Evolutionary conservation across 371 early-diverging fungal species (phyloP).

Genomic region (Coemansia sp.): DNA sequence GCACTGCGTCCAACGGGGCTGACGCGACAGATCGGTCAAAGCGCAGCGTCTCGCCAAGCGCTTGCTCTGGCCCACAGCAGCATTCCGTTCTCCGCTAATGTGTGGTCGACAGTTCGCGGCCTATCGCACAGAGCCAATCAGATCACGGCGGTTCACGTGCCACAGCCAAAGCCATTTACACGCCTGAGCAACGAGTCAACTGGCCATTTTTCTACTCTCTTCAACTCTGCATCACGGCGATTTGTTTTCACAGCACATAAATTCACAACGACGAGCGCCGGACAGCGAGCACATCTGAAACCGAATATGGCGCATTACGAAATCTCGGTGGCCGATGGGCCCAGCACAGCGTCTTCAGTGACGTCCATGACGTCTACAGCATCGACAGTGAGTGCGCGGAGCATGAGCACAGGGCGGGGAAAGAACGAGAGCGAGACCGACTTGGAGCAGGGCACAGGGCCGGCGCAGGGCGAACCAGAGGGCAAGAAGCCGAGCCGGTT

Average conservation of each 20-base stretch:
- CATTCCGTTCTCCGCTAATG: background rate
- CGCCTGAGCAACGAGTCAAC: background rate
- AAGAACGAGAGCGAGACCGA: constrained; percentile 13
- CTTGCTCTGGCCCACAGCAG: background rate
- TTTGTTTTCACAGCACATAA: background rate
- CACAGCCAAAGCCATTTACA: background rate
- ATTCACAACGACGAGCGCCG: background rate
- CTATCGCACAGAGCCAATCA: constrained; percentile 1
- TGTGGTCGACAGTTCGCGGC: background rate
- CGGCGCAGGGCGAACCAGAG: constrained; percentile 3
- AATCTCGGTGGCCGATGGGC: constrained; percentile 13
- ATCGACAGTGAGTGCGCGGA: constrained; percentile 30
- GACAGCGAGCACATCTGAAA: constrained; percentile 5
- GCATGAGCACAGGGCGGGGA: constrained; percentile 19
- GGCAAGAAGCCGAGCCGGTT: constrained; percentile 33
- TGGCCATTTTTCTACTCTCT: background rate
- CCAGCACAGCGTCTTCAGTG: constrained; percentile 19
- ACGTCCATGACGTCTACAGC: constrained; percentile 32
- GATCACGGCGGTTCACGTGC: background rate
- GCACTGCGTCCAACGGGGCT: background rate
- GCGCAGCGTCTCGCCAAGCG: background rate
- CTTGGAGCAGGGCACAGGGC: constrained; percentile 17
- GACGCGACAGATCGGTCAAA: background rate
- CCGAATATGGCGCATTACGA: constrained; percentile 12
- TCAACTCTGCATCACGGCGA: background rate